Evolutionary conservation across 495 filamentous ascomycete species (phyloP).

Genomic region (Acidomyces sp.): DNA sequence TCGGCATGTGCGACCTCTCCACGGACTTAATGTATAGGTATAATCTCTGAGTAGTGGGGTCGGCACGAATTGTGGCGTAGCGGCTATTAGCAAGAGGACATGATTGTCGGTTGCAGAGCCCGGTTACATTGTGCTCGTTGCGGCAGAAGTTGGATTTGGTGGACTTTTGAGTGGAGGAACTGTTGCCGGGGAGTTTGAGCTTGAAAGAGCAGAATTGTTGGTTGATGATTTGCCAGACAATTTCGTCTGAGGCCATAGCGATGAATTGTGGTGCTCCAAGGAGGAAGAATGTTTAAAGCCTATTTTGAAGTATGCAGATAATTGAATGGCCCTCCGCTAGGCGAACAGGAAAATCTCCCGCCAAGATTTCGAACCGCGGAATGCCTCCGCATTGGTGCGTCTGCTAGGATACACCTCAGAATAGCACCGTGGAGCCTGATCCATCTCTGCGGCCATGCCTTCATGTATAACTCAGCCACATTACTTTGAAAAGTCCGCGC

Average conservation of each 20-base stretch:
- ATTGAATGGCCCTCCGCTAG: too few species aligned
- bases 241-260: constrained; percentile 76
- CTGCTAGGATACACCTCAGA: too few species aligned
- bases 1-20: constrained; percentile 79
- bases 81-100: constrained; percentile 92
- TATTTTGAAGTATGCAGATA: too few species aligned
- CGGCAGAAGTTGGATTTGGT: constrained; percentile 93
- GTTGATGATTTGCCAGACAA: constrained; percentile 93
- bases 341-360: too few species aligned
- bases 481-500: too few species aligned
- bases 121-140: constrained; percentile 91
- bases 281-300: too few species aligned
- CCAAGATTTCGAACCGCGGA: too few species aligned
- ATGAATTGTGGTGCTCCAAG: too few species aligned
- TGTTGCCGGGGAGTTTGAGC: constrained; percentile 46
- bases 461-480: too few species aligned
- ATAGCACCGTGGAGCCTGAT: too few species aligned
- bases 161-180: constrained; percentile 40
- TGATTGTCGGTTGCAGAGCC: constrained; percentile 86
- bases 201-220: constrained; percentile 96
- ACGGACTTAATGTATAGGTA: constrained; percentile 98
- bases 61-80: constrained; percentile 83
- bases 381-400: too few species aligned
- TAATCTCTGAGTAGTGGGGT: constrained; percentile 66
- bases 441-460: too few species aligned